Evolutionary conservation across 176 grass and related monocot genomes (phyloP), one percentile per base, ranked within the genome.

Genomic region (Panicum miliaceum): DNA sequence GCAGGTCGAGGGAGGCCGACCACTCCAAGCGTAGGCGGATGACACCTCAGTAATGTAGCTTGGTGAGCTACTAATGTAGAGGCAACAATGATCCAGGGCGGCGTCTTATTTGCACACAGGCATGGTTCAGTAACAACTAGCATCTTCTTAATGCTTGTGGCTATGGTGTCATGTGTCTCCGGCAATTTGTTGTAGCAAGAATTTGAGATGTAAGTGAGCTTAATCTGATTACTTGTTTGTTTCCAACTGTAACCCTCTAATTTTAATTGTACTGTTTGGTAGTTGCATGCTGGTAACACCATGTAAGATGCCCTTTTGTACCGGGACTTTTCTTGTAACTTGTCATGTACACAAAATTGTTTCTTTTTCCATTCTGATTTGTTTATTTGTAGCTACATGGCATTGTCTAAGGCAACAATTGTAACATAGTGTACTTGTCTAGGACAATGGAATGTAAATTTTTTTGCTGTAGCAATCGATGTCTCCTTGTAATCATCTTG

Each of bases 1-100:
- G 95, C 81, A 97, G 88, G 61, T 97, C 95, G 6, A 89, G 92
- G 76, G 88, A 92, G 68, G 66, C 80, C 2, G 92, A 97, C 22
- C 88, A 97, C 83, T 90, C 83, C 52, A 97, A 93, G 79, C 92
- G 95, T 41, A 92, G 92, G 81, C 81, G 92, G 13, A 73, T 78
- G 48, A 89, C 86, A 25, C 82, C 84, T 41, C 88, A 97, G 69
- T 97, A 94, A 23, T 4, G 12, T 83, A 73, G 45, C 34, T 70
- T 18, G 51, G 20, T 79, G 61, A 64, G 14, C 36, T 77, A 86
- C 63, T 84, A 53, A 35, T 86, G 63, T 85, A 51, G 75, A 74
- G 68, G 73, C 77, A 83, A 36, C 37, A 52, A 43, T 75, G 85
- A 76, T 88, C 83, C 77, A 80, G 82, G 75, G 74, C 73, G 72